Conservation (phyloP, 805 yeast genomes). For the Teunomyces funiuensis region DNA sequence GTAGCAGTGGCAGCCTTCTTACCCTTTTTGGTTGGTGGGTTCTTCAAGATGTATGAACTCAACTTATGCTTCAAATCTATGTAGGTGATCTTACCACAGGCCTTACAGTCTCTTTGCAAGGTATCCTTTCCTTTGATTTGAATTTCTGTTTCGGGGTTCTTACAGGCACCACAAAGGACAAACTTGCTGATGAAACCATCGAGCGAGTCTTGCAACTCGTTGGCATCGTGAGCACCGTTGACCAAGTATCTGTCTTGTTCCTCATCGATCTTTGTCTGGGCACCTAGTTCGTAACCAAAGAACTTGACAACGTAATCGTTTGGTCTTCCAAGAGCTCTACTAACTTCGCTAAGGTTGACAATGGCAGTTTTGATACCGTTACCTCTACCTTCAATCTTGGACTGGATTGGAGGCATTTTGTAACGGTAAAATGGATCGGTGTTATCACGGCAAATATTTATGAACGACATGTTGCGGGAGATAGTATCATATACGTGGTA, state of each 20-base stretch:
- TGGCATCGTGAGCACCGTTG: slow-evolving; percentile 91
- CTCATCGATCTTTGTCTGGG: slow-evolving; percentile 84
- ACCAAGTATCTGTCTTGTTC: slow-evolving; percentile 83
- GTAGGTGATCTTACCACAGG: slow-evolving; percentile 88
- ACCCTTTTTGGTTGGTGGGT: slow-evolving; percentile 68
- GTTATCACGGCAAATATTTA: slow-evolving; percentile 95
- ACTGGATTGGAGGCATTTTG: slow-evolving; percentile 97
- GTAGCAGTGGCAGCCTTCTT: slow-evolving; percentile 81
- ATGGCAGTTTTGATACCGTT: slow-evolving; percentile 98
- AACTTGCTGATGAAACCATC: slow-evolving; percentile 93
- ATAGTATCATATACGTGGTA: slow-evolving; percentile 1
- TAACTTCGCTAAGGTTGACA: slow-evolving; percentile 86
- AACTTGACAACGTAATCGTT: slow-evolving; percentile 88
- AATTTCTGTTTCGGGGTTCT: slow-evolving; percentile 96
- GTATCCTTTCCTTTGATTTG: slow-evolving; percentile 71
- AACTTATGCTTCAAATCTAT: slow-evolving; percentile 86
- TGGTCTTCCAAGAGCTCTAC: slow-evolving; percentile 92
- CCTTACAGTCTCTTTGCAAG: slow-evolving; percentile 91
- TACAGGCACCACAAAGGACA: slow-evolving; percentile 91
- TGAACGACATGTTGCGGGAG: slow-evolving; percentile 63
- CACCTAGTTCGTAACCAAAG: slow-evolving; percentile 96
- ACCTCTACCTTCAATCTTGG: slow-evolving; percentile 98
- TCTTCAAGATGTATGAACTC: slow-evolving; percentile 82
- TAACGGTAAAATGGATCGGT: slow-evolving; percentile 98
- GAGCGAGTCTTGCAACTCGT: slow-evolving; percentile 86